A percentile compares a stretch with the other conserved stretches of the same genome.
Conservation (phyloP, 1,139 yeast genomes). For the Spathaspora sp. region DNA sequence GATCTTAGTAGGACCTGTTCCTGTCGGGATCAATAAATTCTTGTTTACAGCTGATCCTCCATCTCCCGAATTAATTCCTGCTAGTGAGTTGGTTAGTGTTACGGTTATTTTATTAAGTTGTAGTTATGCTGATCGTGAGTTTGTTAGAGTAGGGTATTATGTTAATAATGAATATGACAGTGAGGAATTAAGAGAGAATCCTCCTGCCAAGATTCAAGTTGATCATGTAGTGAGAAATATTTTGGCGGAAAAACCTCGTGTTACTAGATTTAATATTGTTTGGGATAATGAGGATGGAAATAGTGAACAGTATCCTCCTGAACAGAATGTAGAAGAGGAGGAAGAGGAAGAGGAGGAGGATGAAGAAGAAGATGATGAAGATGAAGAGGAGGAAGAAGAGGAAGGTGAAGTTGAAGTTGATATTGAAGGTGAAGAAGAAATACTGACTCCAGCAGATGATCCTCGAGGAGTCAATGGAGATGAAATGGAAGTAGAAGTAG, state of each 20-base stretch:
- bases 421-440: slow-evolving; percentile 33
- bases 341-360: slow-evolving; percentile 53
- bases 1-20: slow-evolving; percentile 94
- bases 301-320: slow-evolving; percentile 72
- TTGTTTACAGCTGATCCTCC: slow-evolving; percentile 96
- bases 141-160: slow-evolving; percentile 95
- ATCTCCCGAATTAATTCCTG: slow-evolving; percentile 91
- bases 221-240: slow-evolving; percentile 94
- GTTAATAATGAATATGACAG: slow-evolving; percentile 95
- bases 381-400: slow-evolving; percentile 52
- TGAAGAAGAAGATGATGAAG: slow-evolving; percentile 58
- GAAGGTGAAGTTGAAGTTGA: slow-evolving; percentile 51
- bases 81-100: slow-evolving; percentile 90
- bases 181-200: slow-evolving; percentile 89
- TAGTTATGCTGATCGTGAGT: slow-evolving; percentile 89
- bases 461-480: slow-evolving; percentile 26
- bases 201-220: slow-evolving; percentile 91
- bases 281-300: slow-evolving; percentile 78
- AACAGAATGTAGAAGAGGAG: slow-evolving; percentile 46
- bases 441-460: slow-evolving; percentile 27
- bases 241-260: slow-evolving; percentile 95
- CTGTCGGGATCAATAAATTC: slow-evolving; percentile 94
- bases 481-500: slow-evolving; percentile 42
- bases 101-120: slow-evolving; percentile 92
- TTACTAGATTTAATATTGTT: slow-evolving; percentile 91